Evolutionary conservation across 441 rosid species (phyloP).

Genomic region (Mallotus japonicus): DNA sequence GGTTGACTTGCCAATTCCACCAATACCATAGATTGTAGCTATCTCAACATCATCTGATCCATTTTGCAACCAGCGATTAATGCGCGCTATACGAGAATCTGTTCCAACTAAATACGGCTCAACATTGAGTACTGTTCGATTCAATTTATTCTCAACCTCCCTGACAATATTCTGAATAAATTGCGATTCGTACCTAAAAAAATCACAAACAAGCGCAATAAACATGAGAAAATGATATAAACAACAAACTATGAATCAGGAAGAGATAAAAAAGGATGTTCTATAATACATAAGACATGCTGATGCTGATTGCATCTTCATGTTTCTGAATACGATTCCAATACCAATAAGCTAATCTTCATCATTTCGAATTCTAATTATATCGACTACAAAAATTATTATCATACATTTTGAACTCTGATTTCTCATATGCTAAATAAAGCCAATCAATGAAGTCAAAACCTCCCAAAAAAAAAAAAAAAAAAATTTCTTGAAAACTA

Average conservation of each 20-base stretch:
- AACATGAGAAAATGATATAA: not conserved
- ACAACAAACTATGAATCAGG: not conserved
- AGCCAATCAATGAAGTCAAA: not conserved
- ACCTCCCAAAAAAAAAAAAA: not conserved
- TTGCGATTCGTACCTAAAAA: constrained; percentile 18
- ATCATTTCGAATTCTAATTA: too few species aligned
- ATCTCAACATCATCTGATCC: constrained; percentile 22
- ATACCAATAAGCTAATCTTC: too few species aligned
- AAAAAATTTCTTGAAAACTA: not conserved
- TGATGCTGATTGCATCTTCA: too few species aligned
- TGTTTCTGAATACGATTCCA: too few species aligned
- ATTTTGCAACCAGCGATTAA: constrained; percentile 23
- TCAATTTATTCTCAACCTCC: constrained; percentile 19
- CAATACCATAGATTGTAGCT: constrained; percentile 25
- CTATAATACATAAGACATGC: too few species aligned
- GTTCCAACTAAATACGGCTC: constrained; percentile 31
- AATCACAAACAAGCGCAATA: not conserved
- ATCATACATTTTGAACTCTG: too few species aligned
- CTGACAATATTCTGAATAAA: constrained; percentile 24
- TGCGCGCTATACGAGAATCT: constrained; percentile 10
- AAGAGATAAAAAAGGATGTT: too few species aligned
- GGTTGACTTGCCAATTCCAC: constrained; percentile 36
- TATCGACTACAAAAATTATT: not conserved
- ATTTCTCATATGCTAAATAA: not conserved
- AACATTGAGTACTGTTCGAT: constrained; percentile 14